phyloP scores from a whole-genome alignment of 352 stramenopile genomes.

The Thraustotheca clavata region DNA sequence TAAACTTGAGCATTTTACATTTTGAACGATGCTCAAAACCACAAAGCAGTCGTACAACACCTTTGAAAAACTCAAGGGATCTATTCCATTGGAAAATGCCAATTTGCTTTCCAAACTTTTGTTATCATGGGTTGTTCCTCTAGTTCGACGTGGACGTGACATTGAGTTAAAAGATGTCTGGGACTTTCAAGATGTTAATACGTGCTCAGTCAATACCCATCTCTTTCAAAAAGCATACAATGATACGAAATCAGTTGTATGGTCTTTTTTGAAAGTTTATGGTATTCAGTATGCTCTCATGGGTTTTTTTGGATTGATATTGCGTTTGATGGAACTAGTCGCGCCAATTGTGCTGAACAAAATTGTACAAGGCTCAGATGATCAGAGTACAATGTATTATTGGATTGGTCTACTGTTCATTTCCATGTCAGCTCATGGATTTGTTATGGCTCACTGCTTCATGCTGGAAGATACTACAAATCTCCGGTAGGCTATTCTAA shows the following conservation, averaged over 20 bases:
- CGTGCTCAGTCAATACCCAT: slow-evolving; percentile 21
- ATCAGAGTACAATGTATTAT: not conserved
- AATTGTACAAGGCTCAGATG: not conserved
- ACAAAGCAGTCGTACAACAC: too few species aligned
- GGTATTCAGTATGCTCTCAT: not conserved
- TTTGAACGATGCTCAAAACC: too few species aligned
- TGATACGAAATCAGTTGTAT: not conserved
- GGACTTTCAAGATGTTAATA: slow-evolving; percentile 33
- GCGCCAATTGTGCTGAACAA: slow-evolving; percentile 14
- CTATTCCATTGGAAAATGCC: not conserved
- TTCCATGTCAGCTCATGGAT: not conserved
- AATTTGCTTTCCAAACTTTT: slow-evolving; percentile 27
- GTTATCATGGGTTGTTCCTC: slow-evolving; percentile 31
- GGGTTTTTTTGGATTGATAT: not conserved
- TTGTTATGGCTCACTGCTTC: not conserved
- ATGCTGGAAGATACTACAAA: not conserved
- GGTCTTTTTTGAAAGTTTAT: not conserved
- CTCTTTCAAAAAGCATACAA: not conserved
- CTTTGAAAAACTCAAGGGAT: not conserved
- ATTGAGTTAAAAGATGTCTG: slow-evolving; percentile 37
- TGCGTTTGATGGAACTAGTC: slow-evolving; percentile 9
- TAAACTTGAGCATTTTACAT: too few species aligned
- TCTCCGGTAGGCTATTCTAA: slow-evolving; percentile 4
- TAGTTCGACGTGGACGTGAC: slow-evolving; percentile 23
- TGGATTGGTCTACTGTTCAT: slow-evolving; percentile 11